These are phyloP conservation scores for Botryotinia narcissicola DNA, from an alignment of 2,329 filamentous ascomycete genomes.

Conservation along the genomic window DNA sequence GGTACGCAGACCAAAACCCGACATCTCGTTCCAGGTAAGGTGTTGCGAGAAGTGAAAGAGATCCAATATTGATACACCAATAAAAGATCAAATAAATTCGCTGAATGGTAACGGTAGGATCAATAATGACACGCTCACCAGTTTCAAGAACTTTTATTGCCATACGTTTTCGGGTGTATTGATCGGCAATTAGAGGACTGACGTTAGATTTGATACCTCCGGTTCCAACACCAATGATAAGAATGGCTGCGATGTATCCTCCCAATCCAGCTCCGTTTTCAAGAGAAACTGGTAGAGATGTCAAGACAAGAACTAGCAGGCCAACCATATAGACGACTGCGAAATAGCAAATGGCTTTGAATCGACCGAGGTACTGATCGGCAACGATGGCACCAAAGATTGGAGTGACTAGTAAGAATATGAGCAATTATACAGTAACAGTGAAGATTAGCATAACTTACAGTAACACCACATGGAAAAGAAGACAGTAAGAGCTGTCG, in stretches of 20 bases:
- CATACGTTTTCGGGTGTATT: slow-evolving; percentile 46
- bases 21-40: slow-evolving; percentile 45
- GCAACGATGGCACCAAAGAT: slow-evolving; percentile 48
- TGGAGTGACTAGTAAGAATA: slow-evolving; percentile 28
- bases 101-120: slow-evolving; percentile 56
- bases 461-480: slow-evolving; percentile 53
- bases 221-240: slow-evolving; percentile 46
- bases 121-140: slow-evolving; percentile 59
- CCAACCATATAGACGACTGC: slow-evolving; percentile 50
- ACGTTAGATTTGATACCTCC: slow-evolving; percentile 66
- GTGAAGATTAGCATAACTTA: slow-evolving; percentile 28
- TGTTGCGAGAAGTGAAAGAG: slow-evolving; percentile 46
- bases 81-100: slow-evolving; percentile 54
- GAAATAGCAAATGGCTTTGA: slow-evolving; percentile 57
- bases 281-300: slow-evolving; percentile 49
- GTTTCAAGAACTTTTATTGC: slow-evolving; percentile 48
- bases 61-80: slow-evolving; percentile 66
- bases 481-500: slow-evolving; percentile 51
- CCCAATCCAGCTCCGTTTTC: slow-evolving; percentile 46
- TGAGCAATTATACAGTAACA: not conserved
- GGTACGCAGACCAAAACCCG: slow-evolving; percentile 51
- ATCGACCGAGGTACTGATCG: slow-evolving; percentile 58
- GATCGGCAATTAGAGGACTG: slow-evolving; percentile 59
- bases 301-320: slow-evolving; percentile 51
- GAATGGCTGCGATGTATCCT: slow-evolving; percentile 51